Evolutionary conservation across 177 flowering plant species (phyloP), one percentile per base, ranked within the genome.

Genomic region (Telopea speciosissima): DNA sequence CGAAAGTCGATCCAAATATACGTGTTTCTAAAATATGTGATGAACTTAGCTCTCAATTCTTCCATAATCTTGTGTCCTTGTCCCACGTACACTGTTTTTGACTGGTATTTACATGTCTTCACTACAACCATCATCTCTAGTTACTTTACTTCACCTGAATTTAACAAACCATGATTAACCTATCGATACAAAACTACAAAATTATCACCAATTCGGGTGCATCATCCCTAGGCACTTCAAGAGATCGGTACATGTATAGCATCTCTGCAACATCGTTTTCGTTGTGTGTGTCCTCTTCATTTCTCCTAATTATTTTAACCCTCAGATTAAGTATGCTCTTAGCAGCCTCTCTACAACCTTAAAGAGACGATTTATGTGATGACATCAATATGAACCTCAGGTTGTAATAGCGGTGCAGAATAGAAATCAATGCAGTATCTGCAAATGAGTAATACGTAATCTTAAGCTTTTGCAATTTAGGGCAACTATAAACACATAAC

Each of bases 301-400:
- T 74, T n/a, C n/a, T n/a, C 52, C 77, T 71, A 67, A 89, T 85
- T 73, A 90, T 87, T 81, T 93, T 97, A 49, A 93, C 88, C 63
- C 85, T 90, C 45, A 93, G 72, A 21, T 71, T 76, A 42, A 95
- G 97, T 85, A 84, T 67, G 67, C 83, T 83, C 45, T 68, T 79
- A 33, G 93, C 93, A 75, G 91, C 69, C 74, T 84, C 85, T 71
- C 72, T 75, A 75, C 98, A 90, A 56, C 92, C 91, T 72, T 72
- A 76, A 19, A 84, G 85, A 45, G 97, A 69, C 56, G 89, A 72
- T 49, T 68, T 78, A 77, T 97, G 89, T 8, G 90, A 71, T 7
- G 96, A 91, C 94, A 93, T 89, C 98, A 97, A 93, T 1, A 93
- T 81, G 70, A 93, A 93, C 73, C 98, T 87, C 98, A 93, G 91